Evolutionary conservation across 1,139 yeast species (phyloP), one percentile per base, ranked within the genome.

Genomic region (Suhomyces taliae): DNA sequence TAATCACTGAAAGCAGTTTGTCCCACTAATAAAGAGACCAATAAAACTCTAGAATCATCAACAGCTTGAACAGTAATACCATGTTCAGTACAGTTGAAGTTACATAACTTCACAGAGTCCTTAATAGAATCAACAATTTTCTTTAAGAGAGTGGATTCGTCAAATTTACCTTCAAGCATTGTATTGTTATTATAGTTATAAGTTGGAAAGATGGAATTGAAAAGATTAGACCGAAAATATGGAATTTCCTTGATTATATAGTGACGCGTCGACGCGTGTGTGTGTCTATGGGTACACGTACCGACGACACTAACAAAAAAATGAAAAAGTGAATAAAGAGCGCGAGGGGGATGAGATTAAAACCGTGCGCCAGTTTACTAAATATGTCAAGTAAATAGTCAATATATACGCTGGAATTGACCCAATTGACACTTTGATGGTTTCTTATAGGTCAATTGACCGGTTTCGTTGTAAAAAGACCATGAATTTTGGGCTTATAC

Each of bases 21-120:
- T 48, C 95, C 96, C 58, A 93, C 87, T 61, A 88, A 81, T 58
- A 93, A 76, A 11, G 97, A 87, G 39, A 93, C 97, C 57, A 93
- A 79, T 55, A 93, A 82, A 52, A 93, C 97, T 77, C 97, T 90
- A 34, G 99, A 90, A 64, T 90, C 96, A 70, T 93, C 99, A 59
- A 93, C 95, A 24, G 99, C 98, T 74, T 93, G 98, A 26, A 95
- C 95, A 15, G 96, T 87, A 60, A 93, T 86, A 54, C 99, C 99
- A 55, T 85, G 83, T 68, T 89, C 96, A 19, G 96, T 83, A 73
- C 98, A 93, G 72, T 91, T 95, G 78, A 93, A 90, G 79, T 93
- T 93, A 75, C 97, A 93, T 60, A 90, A 79, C 64, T 88, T 88
- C 54, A 93, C 97, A 65, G 95, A 85, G 64, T 93, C 99, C 66